Base-by-base conservation (phyloP, 164 flowering plant species). In the Kingdonia uniflora region DNA sequence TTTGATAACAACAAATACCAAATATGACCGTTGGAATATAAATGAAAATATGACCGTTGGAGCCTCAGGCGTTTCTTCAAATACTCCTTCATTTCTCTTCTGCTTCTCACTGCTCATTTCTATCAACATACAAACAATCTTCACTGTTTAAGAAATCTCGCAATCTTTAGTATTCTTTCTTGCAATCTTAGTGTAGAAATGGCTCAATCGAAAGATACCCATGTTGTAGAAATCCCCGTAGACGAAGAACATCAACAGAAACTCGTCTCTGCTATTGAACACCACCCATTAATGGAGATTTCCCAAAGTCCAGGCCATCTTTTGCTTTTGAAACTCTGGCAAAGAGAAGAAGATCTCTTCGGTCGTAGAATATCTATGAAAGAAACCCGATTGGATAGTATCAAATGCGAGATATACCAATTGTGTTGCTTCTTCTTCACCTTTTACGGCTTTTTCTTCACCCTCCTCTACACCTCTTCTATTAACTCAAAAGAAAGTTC, bases 301-400 rank as follows among this genome's bases (percentile, higher is more conserved):
- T 82, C 95, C 0, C 55, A 64, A 25, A 82, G 89, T 66, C 94
- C 98, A 2, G 98, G 96, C 55, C 98, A 92, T 56, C 85, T 88
- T 38, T 59, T 92, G 43, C 98, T 92, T 45, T 80, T 88, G 23
- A 92, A 92, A 68, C 83, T 92, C 0, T 86, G 85, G 87, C 95
- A 88, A 51, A 71, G 98, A 67, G 91, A 92, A 51, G 94, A 88
- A 57, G 76, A 74, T 29, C 67, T 80, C 14, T 78, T 67, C 26
- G 76, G 71, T 25, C 74, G 74, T 0, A 56, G 78, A 16, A 74
- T 81, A 5, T 58, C 74, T 0, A 49, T 55, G 4, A 79, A 76
- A 54, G 99, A 92, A 59, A 63, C 79, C 11, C 59, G 81, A 61
- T 42, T 77, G 56, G 84, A 82, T 20, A 48, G 71, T 21, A 67